Evolutionary conservation across 257 asterid species (phyloP).

Genomic region (Fraxinus quadrangulata): DNA sequence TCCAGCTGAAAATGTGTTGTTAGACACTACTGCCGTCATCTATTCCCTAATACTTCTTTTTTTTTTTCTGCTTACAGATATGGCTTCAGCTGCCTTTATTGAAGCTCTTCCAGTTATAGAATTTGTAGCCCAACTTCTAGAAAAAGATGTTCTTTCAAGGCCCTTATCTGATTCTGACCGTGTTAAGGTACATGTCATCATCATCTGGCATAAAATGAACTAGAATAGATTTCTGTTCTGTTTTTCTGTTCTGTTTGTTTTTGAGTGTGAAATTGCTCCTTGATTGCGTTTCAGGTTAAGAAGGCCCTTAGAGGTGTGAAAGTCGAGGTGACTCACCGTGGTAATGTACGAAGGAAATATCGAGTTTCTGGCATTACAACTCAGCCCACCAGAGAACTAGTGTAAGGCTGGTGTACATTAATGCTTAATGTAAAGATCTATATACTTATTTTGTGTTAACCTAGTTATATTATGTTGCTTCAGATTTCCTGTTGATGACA

Average conservation of each 20-base stretch:
- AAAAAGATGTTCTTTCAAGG: constrained; percentile 84
- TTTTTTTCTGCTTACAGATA: constrained; percentile 47
- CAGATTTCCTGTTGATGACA: constrained; percentile 97
- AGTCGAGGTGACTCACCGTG: constrained; percentile 98
- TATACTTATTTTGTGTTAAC: neutral
- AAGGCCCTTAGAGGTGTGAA: constrained; percentile 97
- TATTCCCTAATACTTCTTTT: constrained; percentile 1
- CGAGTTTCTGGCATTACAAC: constrained; percentile 92
- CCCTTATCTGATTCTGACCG: constrained; percentile 92
- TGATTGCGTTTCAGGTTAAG: constrained; percentile 63
- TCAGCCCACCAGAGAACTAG: constrained; percentile 93
- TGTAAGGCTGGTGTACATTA: constrained; percentile 49
- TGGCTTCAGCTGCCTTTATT: constrained; percentile 98
- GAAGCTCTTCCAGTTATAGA: constrained; percentile 98
- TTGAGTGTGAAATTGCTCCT: neutral
- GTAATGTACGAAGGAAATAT: constrained; percentile 88
- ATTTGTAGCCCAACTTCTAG: constrained; percentile 83
- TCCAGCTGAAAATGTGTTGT: neutral
- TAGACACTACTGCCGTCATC: neutral
- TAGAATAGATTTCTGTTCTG: constrained; percentile 5
- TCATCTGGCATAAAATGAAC: neutral
- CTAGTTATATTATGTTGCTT: constrained; percentile 7
- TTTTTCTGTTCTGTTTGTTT: neutral
- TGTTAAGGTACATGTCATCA: constrained; percentile 56
- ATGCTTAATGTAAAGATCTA: neutral